A percentile compares a stretch with the other conserved stretches of the same genome.
Conservation (phyloP, 139 green algal species). For the Ostreobium quekettii region DNA sequence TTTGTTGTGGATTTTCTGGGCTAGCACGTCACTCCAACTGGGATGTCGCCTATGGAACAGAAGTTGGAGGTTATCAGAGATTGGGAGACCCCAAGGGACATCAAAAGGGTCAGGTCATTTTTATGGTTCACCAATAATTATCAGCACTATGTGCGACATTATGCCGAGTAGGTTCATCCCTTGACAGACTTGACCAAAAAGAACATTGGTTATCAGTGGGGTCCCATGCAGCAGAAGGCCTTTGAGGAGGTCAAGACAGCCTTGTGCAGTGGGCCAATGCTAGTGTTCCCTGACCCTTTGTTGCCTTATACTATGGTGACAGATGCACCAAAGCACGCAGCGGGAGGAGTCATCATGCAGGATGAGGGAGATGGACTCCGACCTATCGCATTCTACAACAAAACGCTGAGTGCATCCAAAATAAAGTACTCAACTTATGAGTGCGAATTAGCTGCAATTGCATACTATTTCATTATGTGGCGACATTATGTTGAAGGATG, state of each 20-base stretch:
- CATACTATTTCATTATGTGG: neutral
- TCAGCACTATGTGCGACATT: neutral
- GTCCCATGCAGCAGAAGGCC: neutral
- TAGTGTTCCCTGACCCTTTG: neutral
- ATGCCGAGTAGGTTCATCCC: neutral
- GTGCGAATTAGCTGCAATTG: neutral
- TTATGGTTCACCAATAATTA: conserved; percentile 32
- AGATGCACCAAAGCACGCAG: neutral
- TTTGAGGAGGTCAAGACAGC: conserved; percentile 14
- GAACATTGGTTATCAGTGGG: neutral
- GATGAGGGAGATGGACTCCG: neutral
- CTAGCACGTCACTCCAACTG: conserved; percentile 22
- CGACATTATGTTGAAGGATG: conserved; percentile 1
- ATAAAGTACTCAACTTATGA: neutral
- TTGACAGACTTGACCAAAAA: neutral
- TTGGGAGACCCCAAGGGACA: conserved; percentile 22
- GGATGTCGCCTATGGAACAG: conserved; percentile 13
- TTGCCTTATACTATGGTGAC: neutral
- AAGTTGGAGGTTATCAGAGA: conserved; percentile 30
- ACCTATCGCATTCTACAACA: neutral
- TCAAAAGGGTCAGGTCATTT: conserved; percentile 18
- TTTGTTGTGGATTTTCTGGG: conserved; percentile 30
- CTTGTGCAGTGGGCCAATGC: neutral
- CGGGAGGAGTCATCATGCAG: neutral
- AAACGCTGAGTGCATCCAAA: neutral